Base-by-base conservation (phyloP, 768 basidiomycete genomes). In the Tylopilus intermedius region DNA sequence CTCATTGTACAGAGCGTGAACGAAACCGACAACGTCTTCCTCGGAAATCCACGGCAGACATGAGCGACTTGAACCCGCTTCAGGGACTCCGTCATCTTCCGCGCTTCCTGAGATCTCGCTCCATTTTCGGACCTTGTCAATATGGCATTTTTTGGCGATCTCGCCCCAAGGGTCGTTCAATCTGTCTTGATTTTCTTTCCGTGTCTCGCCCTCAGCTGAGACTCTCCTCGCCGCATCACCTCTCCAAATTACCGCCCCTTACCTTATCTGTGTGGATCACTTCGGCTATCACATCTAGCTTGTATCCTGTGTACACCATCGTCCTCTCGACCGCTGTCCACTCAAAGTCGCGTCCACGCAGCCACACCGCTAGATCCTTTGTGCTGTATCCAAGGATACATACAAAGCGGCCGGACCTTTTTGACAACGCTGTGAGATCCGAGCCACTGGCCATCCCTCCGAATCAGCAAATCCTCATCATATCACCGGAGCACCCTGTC, bases 81-180 rank as follows among this genome's bases (percentile, higher is more conserved):
- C 61, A 66, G 63, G 64, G 61, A 35, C 56, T 53, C 61, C 60
- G 57, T 59, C 50, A 32, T 27, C 26, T 49, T 49, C 57, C 51
- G 61, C 49, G 26, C 59, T 61, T 58, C 50, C 45, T 64, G 40
- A 52, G 61, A 62, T 62, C 62, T 53, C 52, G n/a, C 44, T 54
- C 62, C 62, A 63, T 63, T 64, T 61, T 51, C 55, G 62, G 53
- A 44, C 51, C 50, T 39, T 50, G 47, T 55, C 62, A 62, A 64
- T 64, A 64, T 39, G 38, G 39, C 59, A 50, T 27, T 43, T 47
- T 55, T 53, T 53, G 62, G 62, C 56, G 62, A 63, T 63, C 62
- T 48, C 52, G 50, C 49, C 22, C 55, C 43, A 56, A 52, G 37
- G 30, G 42, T 57, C 54, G 37, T 33, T 4, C 44, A 29, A 21